A percentile compares a stretch with the other conserved stretches of the same genome.
Evolutionary conservation across 2,329 filamentous ascomycete species (phyloP).

Genomic region (Cladosporium cucumerinum): DNA sequence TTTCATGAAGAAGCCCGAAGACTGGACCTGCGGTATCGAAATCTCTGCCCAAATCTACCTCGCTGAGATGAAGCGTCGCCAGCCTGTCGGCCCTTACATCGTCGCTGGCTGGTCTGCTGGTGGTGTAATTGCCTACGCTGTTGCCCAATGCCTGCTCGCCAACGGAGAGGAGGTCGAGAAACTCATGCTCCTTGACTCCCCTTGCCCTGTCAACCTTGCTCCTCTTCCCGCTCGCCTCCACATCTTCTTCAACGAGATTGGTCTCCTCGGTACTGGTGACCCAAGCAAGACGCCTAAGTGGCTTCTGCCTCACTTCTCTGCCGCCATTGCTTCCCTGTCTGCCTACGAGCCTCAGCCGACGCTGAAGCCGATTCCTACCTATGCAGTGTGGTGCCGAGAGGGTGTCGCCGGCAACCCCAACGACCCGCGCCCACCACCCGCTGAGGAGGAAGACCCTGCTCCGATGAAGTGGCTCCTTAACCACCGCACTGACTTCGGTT

Average conservation of each 20-base stretch:
- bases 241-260: constrained; percentile 69
- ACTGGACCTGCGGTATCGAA: constrained; percentile 63
- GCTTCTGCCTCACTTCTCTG: constrained; percentile 70
- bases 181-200: constrained; percentile 53
- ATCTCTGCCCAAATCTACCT: constrained; percentile 64
- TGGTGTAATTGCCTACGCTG: constrained; percentile 54
- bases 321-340: constrained; percentile 64
- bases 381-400: constrained; percentile 69
- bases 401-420: constrained; percentile 66
- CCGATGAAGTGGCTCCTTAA: constrained; percentile 66
- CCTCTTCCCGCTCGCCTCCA: constrained; percentile 57
- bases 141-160: constrained; percentile 47
- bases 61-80: constrained; percentile 66
- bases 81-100: constrained; percentile 60
- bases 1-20: constrained; percentile 66
- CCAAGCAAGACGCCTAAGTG: constrained; percentile 63
- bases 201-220: constrained; percentile 51
- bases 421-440: constrained; percentile 63
- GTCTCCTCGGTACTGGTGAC: constrained; percentile 63
- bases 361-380: constrained; percentile 59
- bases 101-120: constrained; percentile 56
- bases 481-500: constrained; percentile 67
- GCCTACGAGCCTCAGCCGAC: constrained; percentile 66
- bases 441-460: constrained; percentile 53
- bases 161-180: constrained; percentile 49